Conservation (phyloP, 2,329 filamentous ascomycete species). For the Colletotrichum salicis region DNA sequence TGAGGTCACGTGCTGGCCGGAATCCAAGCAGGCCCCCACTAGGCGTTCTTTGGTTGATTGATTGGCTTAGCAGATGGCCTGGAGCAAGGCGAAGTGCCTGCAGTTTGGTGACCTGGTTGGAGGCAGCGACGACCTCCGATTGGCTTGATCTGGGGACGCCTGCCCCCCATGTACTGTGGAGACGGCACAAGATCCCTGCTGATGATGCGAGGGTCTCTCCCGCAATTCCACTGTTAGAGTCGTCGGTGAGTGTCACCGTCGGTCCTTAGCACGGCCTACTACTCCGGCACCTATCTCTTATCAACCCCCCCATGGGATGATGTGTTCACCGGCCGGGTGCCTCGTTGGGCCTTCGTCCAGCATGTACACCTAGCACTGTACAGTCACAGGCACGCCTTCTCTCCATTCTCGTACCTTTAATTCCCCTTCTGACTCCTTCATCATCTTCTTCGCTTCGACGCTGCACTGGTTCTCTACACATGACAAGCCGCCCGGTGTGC, state of each 20-base stretch:
- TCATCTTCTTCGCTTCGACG: conserved; percentile 22
- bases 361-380: conserved; percentile 32
- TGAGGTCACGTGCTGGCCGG: neutral
- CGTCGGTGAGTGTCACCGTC: neutral
- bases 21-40: neutral
- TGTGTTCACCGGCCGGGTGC: conserved; percentile 31
- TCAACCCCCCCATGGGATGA: conserved; percentile 34
- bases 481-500: conserved; percentile 18
- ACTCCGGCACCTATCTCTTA: conserved; percentile 34
- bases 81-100: conserved; percentile 31
- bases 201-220: conserved; percentile 35
- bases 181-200: conserved; percentile 21
- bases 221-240: conserved; percentile 35
- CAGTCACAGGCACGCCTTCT: conserved; percentile 33
- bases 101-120: conserved; percentile 14
- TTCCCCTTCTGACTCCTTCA: conserved; percentile 28
- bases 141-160: neutral
- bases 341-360: conserved; percentile 33
- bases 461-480: conserved; percentile 23
- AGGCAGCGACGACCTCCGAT: conserved; percentile 28
- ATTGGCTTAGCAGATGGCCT: conserved; percentile 18
- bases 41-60: neutral
- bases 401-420: conserved; percentile 23
- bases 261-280: conserved; percentile 7
- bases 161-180: conserved; percentile 23